phyloP scores from a whole-genome alignment of 352 stramenopile species.

The Saprolegnia diclina region DNA sequence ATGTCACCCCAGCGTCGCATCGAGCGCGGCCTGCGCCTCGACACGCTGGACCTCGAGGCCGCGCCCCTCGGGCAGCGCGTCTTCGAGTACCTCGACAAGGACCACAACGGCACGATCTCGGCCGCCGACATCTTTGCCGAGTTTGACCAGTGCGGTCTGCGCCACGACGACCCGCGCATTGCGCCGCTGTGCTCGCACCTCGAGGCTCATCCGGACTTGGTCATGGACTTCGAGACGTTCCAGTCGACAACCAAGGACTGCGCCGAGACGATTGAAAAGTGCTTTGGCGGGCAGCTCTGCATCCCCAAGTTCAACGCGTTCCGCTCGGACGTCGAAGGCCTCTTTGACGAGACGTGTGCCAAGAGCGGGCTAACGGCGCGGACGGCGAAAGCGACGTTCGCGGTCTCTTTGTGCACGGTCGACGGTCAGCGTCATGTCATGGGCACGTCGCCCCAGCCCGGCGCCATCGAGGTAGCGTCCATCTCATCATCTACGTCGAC shows the following conservation, averaged over 20 bases:
- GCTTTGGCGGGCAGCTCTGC: slow-evolving; percentile 8
- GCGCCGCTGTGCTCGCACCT: background rate
- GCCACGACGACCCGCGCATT: slow-evolving; percentile 5
- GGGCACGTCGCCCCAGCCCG: slow-evolving; percentile 23
- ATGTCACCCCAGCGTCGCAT: background rate
- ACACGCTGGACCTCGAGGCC: background rate
- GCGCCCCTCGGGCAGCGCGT: background rate
- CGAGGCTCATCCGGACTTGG: background rate
- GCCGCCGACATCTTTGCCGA: background rate
- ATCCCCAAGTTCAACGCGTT: slow-evolving; percentile 8
- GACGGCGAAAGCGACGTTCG: slow-evolving; percentile 26
- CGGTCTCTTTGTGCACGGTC: slow-evolving; percentile 33
- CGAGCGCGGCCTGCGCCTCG: background rate
- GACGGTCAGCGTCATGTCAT: slow-evolving; percentile 32
- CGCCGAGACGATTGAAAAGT: background rate
- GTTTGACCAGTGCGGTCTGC: slow-evolving; percentile 1
- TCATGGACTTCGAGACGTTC: slow-evolving; percentile 1
- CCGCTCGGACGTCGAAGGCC: background rate
- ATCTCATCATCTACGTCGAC: background rate
- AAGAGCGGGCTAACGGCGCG: background rate
- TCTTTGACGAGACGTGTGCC: slow-evolving; percentile 12
- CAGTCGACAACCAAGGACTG: slow-evolving; percentile 1
- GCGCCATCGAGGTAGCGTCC: background rate
- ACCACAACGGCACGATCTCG: background rate
- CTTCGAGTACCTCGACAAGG: slow-evolving; percentile 12